A percentile compares a stretch with the other conserved stretches of the same genome.
phyloP scores from a whole-genome alignment of 2,329 filamentous ascomycete species.

The Botryotinia narcissicola region DNA sequence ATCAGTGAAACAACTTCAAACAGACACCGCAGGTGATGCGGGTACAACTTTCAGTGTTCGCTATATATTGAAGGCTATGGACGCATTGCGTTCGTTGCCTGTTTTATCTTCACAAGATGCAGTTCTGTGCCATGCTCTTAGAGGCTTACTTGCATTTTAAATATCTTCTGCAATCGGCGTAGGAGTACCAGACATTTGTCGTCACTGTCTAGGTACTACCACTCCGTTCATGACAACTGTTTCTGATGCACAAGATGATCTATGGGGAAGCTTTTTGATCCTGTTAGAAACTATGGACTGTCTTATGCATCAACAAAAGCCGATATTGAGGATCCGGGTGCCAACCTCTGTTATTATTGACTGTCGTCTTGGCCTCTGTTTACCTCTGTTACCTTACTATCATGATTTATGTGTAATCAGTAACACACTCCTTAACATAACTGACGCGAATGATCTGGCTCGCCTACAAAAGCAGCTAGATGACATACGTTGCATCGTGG shows the following conservation, averaged over 20 bases:
- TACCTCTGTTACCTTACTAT: conserved; percentile 34
- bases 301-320: conserved; percentile 32
- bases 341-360: conserved; percentile 23
- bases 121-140: conserved; percentile 31
- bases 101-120: conserved; percentile 28
- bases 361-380: conserved; percentile 33
- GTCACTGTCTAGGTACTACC: conserved; percentile 31
- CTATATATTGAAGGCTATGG: conserved; percentile 30
- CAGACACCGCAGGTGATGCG: conserved; percentile 6
- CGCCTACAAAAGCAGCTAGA: conserved; percentile 29
- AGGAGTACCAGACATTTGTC: conserved; percentile 33
- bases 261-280: conserved; percentile 31
- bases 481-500: conserved; percentile 27
- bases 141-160: conserved; percentile 30
- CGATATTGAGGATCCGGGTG: conserved; percentile 28
- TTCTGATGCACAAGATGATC: conserved; percentile 25
- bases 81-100: conserved; percentile 30
- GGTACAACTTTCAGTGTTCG: conserved; percentile 23
- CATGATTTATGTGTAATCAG: conserved; percentile 36
- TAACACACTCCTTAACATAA: conserved; percentile 26
- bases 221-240: conserved; percentile 25
- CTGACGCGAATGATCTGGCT: conserved; percentile 22
- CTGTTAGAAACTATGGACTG: conserved; percentile 36
- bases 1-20: conserved; percentile 27
- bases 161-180: conserved; percentile 35